Conservation (phyloP, 208 protist species). For the Leptomonas seymouri region DNA sequence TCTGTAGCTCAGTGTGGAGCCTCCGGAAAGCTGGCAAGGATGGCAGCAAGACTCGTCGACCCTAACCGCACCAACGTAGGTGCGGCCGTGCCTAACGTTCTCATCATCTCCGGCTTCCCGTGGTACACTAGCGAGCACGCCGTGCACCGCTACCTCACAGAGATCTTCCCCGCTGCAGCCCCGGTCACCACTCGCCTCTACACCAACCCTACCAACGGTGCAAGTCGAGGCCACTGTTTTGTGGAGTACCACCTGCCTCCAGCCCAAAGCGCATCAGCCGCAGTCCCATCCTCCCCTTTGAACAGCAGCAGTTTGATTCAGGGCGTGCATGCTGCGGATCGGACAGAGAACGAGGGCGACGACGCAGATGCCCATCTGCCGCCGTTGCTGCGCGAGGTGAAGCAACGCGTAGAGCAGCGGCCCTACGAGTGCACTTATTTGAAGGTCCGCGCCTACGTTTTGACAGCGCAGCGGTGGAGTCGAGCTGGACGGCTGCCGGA, state of each 20-base stretch:
- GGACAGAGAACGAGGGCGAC: slow-evolving; percentile 5
- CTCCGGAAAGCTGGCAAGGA: background rate
- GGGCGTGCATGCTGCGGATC: background rate
- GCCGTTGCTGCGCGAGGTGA: slow-evolving; percentile 39
- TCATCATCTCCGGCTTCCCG: slow-evolving; percentile 74
- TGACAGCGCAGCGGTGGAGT: slow-evolving; percentile 73
- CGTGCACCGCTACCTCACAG: slow-evolving; percentile 55
- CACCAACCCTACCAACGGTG: slow-evolving; percentile 75
- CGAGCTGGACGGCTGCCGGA: slow-evolving; percentile 74
- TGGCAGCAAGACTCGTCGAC: slow-evolving; percentile 33
- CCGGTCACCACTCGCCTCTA: slow-evolving; percentile 77
- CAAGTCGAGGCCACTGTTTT: slow-evolving; percentile 79
- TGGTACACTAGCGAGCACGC: slow-evolving; percentile 73
- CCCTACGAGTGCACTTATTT: slow-evolving; percentile 52
- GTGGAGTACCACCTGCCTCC: slow-evolving; percentile 65
- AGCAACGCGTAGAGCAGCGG: slow-evolving; percentile 49
- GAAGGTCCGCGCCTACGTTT: slow-evolving; percentile 43
- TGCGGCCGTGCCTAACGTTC: slow-evolving; percentile 45
- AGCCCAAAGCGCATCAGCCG: background rate
- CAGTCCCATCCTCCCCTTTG: background rate
- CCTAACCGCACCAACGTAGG: slow-evolving; percentile 19
- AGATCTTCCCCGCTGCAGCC: slow-evolving; percentile 37
- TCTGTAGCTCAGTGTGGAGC: background rate
- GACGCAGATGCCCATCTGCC: slow-evolving; percentile 15
- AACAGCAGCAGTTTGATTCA: background rate